phyloP scores from a whole-genome alignment of 139 green algal species.

The Asterochloris erici region DNA sequence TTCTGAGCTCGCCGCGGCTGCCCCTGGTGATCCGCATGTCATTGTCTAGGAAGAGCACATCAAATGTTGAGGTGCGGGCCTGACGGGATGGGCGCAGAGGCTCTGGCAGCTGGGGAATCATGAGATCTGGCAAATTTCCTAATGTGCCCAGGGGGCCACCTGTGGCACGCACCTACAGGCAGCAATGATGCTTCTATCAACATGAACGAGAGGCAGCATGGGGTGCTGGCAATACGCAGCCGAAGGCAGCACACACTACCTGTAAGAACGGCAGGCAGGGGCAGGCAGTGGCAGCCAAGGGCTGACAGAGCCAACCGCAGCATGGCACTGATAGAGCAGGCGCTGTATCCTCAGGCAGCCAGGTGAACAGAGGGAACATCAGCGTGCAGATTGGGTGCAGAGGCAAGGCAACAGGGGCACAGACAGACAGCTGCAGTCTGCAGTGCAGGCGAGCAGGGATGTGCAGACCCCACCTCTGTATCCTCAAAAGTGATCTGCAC shows the following conservation, averaged over 20 bases:
- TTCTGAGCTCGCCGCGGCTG: slow-evolving; percentile 34
- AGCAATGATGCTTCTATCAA: background rate
- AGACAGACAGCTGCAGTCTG: too few relatives aligned
- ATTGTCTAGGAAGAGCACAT: slow-evolving; percentile 46
- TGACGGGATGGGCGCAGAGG: slow-evolving; percentile 15
- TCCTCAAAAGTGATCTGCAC: slow-evolving; percentile 32
- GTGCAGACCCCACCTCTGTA: slow-evolving; percentile 7
- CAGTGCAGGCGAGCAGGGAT: too few relatives aligned
- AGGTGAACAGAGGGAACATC: too few relatives aligned
- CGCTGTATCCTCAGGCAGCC: too few relatives aligned
- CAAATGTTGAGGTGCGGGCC: slow-evolving; percentile 36
- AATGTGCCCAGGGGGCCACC: slow-evolving; percentile 35
- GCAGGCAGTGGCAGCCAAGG: too few relatives aligned
- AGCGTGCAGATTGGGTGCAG: too few relatives aligned
- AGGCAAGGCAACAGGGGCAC: too few relatives aligned
- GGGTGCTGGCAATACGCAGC: too few relatives aligned
- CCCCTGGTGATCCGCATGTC: slow-evolving; percentile 50
- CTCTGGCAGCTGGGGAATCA: slow-evolving; percentile 35
- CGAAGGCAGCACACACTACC: too few relatives aligned
- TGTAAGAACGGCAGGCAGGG: too few relatives aligned
- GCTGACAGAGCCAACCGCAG: too few relatives aligned
- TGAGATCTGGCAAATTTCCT: slow-evolving; percentile 36
- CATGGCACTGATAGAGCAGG: too few relatives aligned
- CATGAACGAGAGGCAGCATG: background rate
- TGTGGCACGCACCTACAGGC: background rate